Evolutionary conservation across 2,329 filamentous ascomycete genomes (phyloP).

Genomic region (Fusarium globosum): DNA sequence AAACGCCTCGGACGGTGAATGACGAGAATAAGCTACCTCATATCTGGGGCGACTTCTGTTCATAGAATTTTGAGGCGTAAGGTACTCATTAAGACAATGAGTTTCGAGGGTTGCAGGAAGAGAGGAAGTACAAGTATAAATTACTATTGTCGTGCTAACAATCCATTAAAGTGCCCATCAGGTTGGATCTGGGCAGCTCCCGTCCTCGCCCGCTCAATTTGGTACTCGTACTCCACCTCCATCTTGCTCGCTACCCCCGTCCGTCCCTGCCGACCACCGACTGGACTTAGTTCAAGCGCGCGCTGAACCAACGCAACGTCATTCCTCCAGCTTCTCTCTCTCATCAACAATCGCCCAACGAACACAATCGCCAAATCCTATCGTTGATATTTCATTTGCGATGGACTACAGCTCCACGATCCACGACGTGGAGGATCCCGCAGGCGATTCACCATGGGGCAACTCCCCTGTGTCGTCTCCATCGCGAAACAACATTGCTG

Average conservation of each 20-base stretch:
- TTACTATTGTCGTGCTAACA: not conserved
- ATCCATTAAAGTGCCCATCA: slow-evolving; percentile 15
- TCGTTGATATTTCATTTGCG: slow-evolving; percentile 32
- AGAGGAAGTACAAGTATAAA: not conserved
- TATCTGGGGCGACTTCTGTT: not conserved
- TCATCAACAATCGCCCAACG: slow-evolving; percentile 22
- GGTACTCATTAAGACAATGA: not conserved
- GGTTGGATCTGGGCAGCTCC: slow-evolving; percentile 6
- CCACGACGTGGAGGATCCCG: slow-evolving; percentile 64
- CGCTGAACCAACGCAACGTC: slow-evolving; percentile 44
- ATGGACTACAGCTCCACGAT: slow-evolving; percentile 72
- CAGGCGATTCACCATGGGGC: slow-evolving; percentile 67
- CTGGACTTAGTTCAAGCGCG: slow-evolving; percentile 24
- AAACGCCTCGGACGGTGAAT: not conserved
- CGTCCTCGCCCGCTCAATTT: slow-evolving; percentile 13
- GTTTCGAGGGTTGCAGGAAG: not conserved
- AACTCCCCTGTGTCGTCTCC: slow-evolving; percentile 64
- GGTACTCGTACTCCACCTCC: slow-evolving; percentile 24
- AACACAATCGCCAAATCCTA: slow-evolving; percentile 12
- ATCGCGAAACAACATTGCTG: slow-evolving; percentile 56
- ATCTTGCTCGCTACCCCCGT: slow-evolving; percentile 23
- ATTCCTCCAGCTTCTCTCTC: slow-evolving; percentile 33
- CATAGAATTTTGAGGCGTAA: not conserved
- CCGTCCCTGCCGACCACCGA: slow-evolving; percentile 37
- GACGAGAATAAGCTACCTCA: not conserved